Base-by-base conservation (phyloP, 805 yeast species). In the Ogataea methylovora region DNA sequence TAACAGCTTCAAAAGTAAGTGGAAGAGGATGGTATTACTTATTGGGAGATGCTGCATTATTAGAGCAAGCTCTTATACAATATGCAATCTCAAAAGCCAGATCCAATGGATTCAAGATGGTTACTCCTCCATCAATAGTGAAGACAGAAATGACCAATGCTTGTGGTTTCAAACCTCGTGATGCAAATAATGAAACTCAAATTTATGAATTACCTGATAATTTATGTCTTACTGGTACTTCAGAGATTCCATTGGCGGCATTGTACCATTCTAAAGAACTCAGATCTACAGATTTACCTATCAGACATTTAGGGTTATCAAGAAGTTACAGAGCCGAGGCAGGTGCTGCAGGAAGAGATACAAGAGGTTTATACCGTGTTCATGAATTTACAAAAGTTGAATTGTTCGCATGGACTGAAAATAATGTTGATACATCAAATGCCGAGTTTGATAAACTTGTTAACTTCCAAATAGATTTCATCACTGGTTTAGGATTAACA, bases 341-440 rank as follows among this genome's bases (percentile, higher is more conserved):
- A 0, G 98, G 97, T 2, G 92, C 97, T 2, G 72, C 95, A 36
- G 98, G 98, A 2, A 75, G 74, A 43, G 97, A 86, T 44, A 86
- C 97, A 0, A 77, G 80, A 46, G 98, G 98, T 0, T 63, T 92
- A 1, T 92, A 92, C 47, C 65, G 98, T 28, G 97, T 92, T 17
- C 98, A 92, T 53, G 98, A 92, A 60, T 92, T 92, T 56, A 84
- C 94, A 9, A 92, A 92, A 55, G 95, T 92, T 1, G 98, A 92
- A 54, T 60, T 92, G 35, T 92, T 90, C 49, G 79, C 79, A 40
- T 79, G 92, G 95, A 61, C 67, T 0, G 68, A 65, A 10, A 55
- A 56, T 1, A 35, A 41, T 19, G 25, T 39, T 19, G 42, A 35
- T 1, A 33, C 33, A 5, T 71, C 87, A 4, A 56, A 55, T 8